A percentile compares a stretch with the other conserved stretches of the same genome.
These are phyloP conservation scores for Cucurbita moschata DNA, from an alignment of 306 rosid genomes.

Conservation along the genomic window DNA sequence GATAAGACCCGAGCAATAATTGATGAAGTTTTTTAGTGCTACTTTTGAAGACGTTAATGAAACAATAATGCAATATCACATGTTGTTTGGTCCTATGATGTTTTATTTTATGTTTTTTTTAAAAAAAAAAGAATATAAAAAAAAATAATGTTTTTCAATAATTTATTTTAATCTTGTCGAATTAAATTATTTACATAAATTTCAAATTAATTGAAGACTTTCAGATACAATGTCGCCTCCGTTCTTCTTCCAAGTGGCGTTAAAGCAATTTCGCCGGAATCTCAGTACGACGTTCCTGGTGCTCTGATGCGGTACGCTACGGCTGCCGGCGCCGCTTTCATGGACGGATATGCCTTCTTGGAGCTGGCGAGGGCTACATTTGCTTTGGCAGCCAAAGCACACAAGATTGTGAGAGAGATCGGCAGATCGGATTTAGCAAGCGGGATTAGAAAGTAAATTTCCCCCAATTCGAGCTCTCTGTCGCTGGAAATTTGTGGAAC, in stretches of 20 bases:
- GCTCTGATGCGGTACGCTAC: background rate
- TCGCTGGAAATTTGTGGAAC: constrained; percentile 14
- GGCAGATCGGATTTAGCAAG: constrained; percentile 12
- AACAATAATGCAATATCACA: background rate
- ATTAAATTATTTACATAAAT: background rate
- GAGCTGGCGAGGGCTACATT: constrained; percentile 26
- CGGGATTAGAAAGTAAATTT: constrained; percentile 43
- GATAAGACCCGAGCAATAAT: too few relatives aligned
- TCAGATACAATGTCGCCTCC: background rate
- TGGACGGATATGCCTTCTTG: background rate
- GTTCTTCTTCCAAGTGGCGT: background rate
- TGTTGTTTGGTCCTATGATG: background rate
- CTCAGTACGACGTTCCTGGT: background rate
- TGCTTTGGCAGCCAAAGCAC: constrained; percentile 43
- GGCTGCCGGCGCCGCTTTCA: background rate
- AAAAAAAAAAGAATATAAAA: background rate
- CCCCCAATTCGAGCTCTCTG: constrained; percentile 40
- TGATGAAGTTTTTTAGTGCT: too few relatives aligned
- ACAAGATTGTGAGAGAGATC: constrained; percentile 37
- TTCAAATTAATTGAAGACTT: background rate
- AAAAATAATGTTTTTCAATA: background rate
- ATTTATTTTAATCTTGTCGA: background rate
- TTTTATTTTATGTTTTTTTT: background rate
- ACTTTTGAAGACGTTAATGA: too few relatives aligned
- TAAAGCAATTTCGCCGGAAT: background rate